Conservation (phyloP, 257 asterid genomes). For the Verbascum thapsus region DNA sequence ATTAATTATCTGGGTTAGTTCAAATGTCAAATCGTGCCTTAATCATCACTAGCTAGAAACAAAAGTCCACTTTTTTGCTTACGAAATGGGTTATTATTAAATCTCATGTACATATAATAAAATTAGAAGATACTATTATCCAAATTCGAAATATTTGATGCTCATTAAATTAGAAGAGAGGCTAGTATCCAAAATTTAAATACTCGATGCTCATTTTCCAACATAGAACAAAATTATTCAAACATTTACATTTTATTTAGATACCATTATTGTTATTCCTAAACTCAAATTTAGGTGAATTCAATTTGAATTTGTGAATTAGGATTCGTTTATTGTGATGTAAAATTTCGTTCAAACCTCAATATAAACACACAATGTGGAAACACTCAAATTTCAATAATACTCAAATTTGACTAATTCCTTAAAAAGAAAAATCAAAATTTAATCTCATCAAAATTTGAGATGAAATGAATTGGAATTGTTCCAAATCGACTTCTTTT, state of each 20-base stretch:
- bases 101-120: too few relatives aligned
- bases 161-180: too few relatives aligned
- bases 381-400: background rate
- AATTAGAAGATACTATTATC: too few relatives aligned
- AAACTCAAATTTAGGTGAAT: background rate
- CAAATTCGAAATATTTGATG: too few relatives aligned
- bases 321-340: background rate
- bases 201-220: too few relatives aligned
- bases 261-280: too few relatives aligned
- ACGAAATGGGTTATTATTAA: background rate
- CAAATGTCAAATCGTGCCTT: too few relatives aligned
- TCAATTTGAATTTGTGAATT: background rate
- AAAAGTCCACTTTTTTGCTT: conserved; percentile 26
- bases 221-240: too few relatives aligned
- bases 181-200: too few relatives aligned
- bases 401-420: background rate
- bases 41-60: conserved; percentile 6
- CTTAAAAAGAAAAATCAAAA: background rate
- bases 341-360: background rate
- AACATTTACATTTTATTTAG: too few relatives aligned
- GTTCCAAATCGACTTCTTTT: background rate
- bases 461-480: background rate
- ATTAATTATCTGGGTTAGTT: too few relatives aligned
- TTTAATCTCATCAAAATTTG: background rate
- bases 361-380: background rate